Percentiles rank a stretch among this genome's conserved stretches.
phyloP scores from a whole-genome alignment of 352 stramenopile genomes.

The Pythium chondricola region DNA sequence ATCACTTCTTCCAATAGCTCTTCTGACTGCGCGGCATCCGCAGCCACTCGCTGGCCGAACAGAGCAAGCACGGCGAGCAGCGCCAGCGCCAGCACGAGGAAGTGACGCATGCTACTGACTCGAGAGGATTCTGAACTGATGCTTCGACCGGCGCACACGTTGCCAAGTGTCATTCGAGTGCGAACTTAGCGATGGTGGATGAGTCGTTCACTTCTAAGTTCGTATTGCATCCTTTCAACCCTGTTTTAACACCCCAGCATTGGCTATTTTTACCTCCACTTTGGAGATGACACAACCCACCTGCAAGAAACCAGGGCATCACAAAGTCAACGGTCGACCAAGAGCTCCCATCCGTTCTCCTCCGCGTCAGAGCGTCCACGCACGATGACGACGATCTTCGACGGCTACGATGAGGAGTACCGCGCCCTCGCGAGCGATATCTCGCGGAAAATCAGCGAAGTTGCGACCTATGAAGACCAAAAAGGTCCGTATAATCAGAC shows the following conservation, averaged over 20 bases:
- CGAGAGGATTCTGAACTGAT: constrained; percentile 3
- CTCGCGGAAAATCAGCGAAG: constrained; percentile 85
- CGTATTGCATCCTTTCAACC: background rate
- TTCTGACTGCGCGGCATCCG: constrained; percentile 25
- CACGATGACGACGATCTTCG: constrained; percentile 83
- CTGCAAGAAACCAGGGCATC: too few relatives aligned
- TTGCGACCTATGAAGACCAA: constrained; percentile 80
- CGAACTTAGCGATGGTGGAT: background rate
- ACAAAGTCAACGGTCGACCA: background rate
- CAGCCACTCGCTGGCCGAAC: constrained; percentile 23
- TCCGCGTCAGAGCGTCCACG: background rate
- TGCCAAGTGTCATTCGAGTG: too few relatives aligned
- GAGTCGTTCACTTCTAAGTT: background rate
- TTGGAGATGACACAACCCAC: background rate
- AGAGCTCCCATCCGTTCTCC: background rate
- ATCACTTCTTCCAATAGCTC: too few relatives aligned
- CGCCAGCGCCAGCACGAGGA: constrained; percentile 44
- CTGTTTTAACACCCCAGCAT: background rate
- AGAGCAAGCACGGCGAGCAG: constrained; percentile 42
- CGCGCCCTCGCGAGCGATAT: constrained; percentile 78
- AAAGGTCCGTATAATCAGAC: constrained; percentile 61
- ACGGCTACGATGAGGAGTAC: constrained; percentile 88
- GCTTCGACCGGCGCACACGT: background rate
- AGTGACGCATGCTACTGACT: background rate
- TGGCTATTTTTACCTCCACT: background rate